Base-by-base conservation (phyloP, 1,139 yeast genomes). In the Saccharomyces pastorianus region DNA sequence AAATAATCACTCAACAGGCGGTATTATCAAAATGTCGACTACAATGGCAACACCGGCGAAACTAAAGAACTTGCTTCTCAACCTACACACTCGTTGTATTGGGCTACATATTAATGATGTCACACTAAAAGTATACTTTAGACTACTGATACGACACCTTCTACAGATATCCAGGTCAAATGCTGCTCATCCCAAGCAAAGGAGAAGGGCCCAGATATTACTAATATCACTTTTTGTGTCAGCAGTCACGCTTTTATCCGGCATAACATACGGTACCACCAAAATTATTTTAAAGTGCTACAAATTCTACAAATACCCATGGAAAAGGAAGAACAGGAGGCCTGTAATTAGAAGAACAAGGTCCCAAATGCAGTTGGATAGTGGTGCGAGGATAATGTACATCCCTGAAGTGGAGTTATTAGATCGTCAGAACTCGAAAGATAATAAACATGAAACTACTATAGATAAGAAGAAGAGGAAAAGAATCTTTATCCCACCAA, bases 311-410 rank as follows among this genome's bases (percentile, higher is more conserved):
- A 34, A 46, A 38, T 51, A 48, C 32, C 31, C 49, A 38, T 48
- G 54, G 50, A 27, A 49, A 44, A 44, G 41, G n/a, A 38, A 51
- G 25, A 53, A 53, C 14, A 48, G 53, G 25, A 52, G 55, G 48
- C 54, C 59, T 6, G 20, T 51, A 2, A 53, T 64, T 51, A 57
- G 63, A 47, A 56, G 68, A 46, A 61, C 67, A 13, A 58, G 69
- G 47, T 67, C 70, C 3, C 70, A 65, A 54, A 56, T 60, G 51
- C 58, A 58, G 47, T 55, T 81, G 59, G 77, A 76, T 56, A 80
- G 81, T 60, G 86, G 86, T 1, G 75, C 83, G 4, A 71, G 87
- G 58, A 84, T 81, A 58, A 75, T 82, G 58, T 77, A 76, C 57
- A 76, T 82, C 20, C 82, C 83, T 7, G 67, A 63, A 50, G 59